Evolutionary conservation across 257 asterid species (phyloP), one percentile per base, ranked within the genome.

Genomic region (Lantana camara): DNA sequence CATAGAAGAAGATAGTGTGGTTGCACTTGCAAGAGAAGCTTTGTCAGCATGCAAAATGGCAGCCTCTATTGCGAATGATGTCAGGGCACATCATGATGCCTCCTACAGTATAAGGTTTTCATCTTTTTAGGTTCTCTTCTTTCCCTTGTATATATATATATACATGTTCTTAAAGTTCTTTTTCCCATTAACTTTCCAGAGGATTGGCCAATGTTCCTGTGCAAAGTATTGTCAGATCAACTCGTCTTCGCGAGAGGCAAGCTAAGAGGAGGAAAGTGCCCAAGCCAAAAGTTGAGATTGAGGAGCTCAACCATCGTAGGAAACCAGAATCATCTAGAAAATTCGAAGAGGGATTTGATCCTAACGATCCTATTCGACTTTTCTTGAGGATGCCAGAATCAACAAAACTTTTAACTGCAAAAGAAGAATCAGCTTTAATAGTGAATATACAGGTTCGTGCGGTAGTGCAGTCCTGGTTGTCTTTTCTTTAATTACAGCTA

Each of bases 11-110:
- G 77, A 77, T 44, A 79, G 46, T 55, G 94, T 53, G 29, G 82
- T 87, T 73, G 82, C 85, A 58, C 89, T 89, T 38, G 98, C 96
- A 41, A 71, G 69, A 70, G 80, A 85, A 69, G 98, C 98, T 64
- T 73, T 89, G 44, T 80, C 84, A 41, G 97, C 96, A 27, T 80
- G 91, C 75, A 68, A 63, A 76, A 81, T 83, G 74, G 96, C 95
- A 47, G 88, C 83, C 23, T 70, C 73, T 42, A 73, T 89, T 71
- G 79, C 82, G 11, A 72, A 80, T 52, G 76, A 78, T 45, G 76
- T 65, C 46, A 84, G 32, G 30, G 66, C 76, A 49, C 51, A 41
- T 71, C 57, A 61, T 63, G 82, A 77, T 15, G 75, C 64, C 32
- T 72, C 80, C 51, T 68, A 74, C 17, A 35, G 51, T 60, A 62